Percentiles rank a stretch among this genome's conserved stretches.
Conservation (phyloP, 2,329 filamentous ascomycete genomes). For the Fusarium praegraminearum region DNA sequence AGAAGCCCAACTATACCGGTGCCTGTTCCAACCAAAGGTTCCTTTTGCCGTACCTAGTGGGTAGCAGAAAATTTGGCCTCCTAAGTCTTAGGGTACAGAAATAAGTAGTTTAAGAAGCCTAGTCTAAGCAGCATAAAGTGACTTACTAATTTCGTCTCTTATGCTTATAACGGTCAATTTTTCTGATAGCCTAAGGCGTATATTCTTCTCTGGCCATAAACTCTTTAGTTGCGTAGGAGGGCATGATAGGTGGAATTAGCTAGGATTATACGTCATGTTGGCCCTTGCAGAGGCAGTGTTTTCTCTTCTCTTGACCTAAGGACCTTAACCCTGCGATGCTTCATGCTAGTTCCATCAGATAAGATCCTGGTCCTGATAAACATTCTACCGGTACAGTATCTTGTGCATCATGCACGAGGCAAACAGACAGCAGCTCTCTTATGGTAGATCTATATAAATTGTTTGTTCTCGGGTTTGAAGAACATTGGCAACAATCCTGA, state of each 20-base stretch:
- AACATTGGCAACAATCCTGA: too few relatives aligned
- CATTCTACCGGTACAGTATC: not conserved
- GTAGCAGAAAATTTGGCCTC: too few relatives aligned
- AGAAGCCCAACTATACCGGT: too few relatives aligned
- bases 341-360: conserved; percentile 11
- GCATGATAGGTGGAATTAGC: not conserved
- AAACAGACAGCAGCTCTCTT: not conserved
- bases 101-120: fast-evolving
- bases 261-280: not conserved
- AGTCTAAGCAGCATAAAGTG: fast-evolving
- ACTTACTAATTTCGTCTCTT: too few relatives aligned
- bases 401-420: not conserved
- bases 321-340: conserved; percentile 10
- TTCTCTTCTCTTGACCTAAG: not conserved
- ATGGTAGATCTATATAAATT: not conserved
- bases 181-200: too few relatives aligned
- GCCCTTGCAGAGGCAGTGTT: not conserved
- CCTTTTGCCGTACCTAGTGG: not conserved
- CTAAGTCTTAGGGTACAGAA: fast-evolving
- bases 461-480: too few relatives aligned
- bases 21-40: not conserved
- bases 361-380: conserved; percentile 20
- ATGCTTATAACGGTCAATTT: fast-evolving
- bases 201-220: not conserved
- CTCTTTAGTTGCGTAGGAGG: not conserved